Base-by-base conservation (phyloP, 1,139 yeast genomes). In the Saccharomyces uvarum region DNA sequence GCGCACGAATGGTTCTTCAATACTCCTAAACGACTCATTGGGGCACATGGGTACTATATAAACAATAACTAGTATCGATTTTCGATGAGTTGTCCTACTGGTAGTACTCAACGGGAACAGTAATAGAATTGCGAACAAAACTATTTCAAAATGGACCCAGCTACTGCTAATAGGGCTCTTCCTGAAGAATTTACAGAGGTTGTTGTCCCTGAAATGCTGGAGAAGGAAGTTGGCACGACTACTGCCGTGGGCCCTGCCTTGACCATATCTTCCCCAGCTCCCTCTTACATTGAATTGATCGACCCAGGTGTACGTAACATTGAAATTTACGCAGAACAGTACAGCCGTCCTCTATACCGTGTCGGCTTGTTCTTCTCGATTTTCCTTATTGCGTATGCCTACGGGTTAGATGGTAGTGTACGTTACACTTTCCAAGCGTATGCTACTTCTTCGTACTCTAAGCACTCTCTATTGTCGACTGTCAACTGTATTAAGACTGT, bases 381-480 rank as follows among this genome's bases (percentile, higher is more conserved):
- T 32, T 83, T 84, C 79, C 53, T 81, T 24, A 76, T 81, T 50
- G 77, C 86, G n/a, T 84, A 82, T 63, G 77, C 77, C 31, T 84
- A 84, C 63, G 83, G 87, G 14, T 70, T 85, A 31, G 88, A 83
- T 65, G 77, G 80, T 53, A 74, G 75, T 21, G 70, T 80, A 48
- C 75, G 87, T 57, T 70, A 67, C 56, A 75, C 75, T 26, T 75
- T 75, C 67, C 81, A 79, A 62, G 59, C 78, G 2, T 71, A 73
- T 56, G 88, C 88, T 4, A 80, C 86, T 28, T 70, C 74, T 42
- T 76, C 83, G 5, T 84, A 80, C 69, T 57, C 76, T 2, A 63
- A 72, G 44, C 88, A 83, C 66, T 80, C 89, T 5, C 71, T 84
- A 56, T 69, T 80, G 51, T 75, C 90, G 1, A 82, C 89, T 1